Evolutionary conservation across 352 stramenopile species (phyloP).

Genomic region (Pythium phragmitis): DNA sequence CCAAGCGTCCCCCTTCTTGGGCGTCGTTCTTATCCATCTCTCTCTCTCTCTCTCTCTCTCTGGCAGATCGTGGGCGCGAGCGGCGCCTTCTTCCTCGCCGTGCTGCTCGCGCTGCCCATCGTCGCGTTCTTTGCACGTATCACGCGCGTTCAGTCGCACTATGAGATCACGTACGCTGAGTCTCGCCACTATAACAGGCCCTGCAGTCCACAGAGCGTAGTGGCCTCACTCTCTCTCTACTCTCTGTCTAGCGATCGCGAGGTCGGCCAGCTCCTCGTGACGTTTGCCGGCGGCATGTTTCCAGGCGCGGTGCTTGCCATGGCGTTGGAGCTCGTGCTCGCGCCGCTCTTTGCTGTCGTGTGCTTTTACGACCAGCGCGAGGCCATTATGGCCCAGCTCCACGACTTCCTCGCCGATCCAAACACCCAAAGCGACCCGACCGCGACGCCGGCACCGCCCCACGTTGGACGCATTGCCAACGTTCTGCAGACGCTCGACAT

Average conservation of each 20-base stretch:
- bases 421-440: conserved; percentile 1
- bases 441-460: conserved; percentile 4
- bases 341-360: conserved; percentile 36
- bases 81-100: conserved; percentile 21
- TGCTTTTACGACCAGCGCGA: conserved; percentile 63
- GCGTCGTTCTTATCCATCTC: neutral
- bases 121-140: conserved; percentile 18
- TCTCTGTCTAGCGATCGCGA: conserved; percentile 44
- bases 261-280: conserved; percentile 54
- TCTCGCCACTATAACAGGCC: neutral
- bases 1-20: neutral
- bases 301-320: conserved; percentile 42
- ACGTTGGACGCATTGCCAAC: conserved; percentile 38
- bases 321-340: conserved; percentile 38
- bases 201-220: neutral
- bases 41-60: neutral
- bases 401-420: conserved; percentile 30
- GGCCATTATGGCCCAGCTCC: conserved; percentile 43
- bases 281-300: conserved; percentile 54
- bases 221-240: neutral
- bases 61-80: conserved; percentile 10
- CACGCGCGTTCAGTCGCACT: conserved; percentile 6
- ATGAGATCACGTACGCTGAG: conserved; percentile 27
- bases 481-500: conserved; percentile 49
- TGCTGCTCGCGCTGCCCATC: conserved; percentile 20